Evolutionary conservation across 768 basidiomycete genomes (phyloP).

Genomic region (Leucosporidium scottii): DNA sequence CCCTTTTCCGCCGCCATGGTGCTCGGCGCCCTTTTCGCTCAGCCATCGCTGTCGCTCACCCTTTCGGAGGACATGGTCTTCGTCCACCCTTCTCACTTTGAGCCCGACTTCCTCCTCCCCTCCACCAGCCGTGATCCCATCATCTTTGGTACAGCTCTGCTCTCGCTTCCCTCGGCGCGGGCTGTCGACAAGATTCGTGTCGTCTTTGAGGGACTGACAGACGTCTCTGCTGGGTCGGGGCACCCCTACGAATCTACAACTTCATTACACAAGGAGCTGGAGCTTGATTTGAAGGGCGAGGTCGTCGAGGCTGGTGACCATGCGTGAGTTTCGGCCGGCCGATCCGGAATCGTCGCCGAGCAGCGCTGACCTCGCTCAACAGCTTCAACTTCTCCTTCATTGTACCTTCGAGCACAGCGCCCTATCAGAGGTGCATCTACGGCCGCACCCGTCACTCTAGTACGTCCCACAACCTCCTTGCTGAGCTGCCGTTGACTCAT

Average conservation of each 20-base stretch:
- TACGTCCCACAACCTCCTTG: background rate
- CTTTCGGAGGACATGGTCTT: too few relatives aligned
- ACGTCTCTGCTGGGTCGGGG: conserved; percentile 8
- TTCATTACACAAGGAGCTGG: conserved; percentile 15
- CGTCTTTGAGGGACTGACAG: conserved; percentile 20
- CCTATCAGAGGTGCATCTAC: conserved; percentile 7
- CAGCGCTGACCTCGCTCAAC: background rate
- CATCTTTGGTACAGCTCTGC: conserved; percentile 11
- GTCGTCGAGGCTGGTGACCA: conserved; percentile 14
- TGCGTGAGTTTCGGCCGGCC: background rate
- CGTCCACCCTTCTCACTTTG: too few relatives aligned
- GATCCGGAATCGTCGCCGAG: too few relatives aligned
- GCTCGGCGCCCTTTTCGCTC: too few relatives aligned
- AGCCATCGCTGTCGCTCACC: too few relatives aligned
- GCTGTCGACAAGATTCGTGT: conserved; percentile 13
- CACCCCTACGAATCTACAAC: conserved; percentile 11
- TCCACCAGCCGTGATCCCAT: conserved; percentile 9
- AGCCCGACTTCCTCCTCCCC: too few relatives aligned
- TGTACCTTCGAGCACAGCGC: conserved; percentile 11
- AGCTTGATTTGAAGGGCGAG: conserved; percentile 16
- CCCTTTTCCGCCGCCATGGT: too few relatives aligned
- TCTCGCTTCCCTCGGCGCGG: conserved; percentile 11
- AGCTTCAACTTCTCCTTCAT: conserved; percentile 30
- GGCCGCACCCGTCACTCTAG: conserved; percentile 13
- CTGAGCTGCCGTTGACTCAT: too few relatives aligned